Percentiles rank a stretch among this genome's conserved stretches.
phyloP scores from a whole-genome alignment of 2,329 filamentous ascomycete genomes.

The Zelopaecilomyces penicillatus region DNA sequence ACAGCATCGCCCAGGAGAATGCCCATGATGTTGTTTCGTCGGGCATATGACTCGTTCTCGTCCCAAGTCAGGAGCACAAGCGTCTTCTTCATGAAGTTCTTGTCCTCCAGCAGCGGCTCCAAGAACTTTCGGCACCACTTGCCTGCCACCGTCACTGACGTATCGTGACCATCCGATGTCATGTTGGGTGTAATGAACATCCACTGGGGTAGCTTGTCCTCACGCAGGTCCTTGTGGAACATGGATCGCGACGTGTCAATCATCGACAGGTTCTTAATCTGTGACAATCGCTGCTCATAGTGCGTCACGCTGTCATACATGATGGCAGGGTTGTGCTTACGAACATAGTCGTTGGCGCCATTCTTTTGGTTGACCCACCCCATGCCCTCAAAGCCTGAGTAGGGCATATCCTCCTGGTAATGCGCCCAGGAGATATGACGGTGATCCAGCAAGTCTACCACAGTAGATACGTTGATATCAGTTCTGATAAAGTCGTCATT shows the following conservation, averaged over 20 bases:
- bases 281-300: slow-evolving; percentile 49
- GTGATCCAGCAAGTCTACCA: slow-evolving; percentile 61
- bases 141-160: slow-evolving; percentile 59
- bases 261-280: slow-evolving; percentile 62
- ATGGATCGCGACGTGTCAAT: slow-evolving; percentile 34
- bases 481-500: slow-evolving; percentile 56
- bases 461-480: slow-evolving; percentile 53
- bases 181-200: slow-evolving; percentile 67
- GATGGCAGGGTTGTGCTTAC: slow-evolving; percentile 68
- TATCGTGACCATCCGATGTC: slow-evolving; percentile 71
- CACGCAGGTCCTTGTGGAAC: slow-evolving; percentile 60
- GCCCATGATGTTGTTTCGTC: slow-evolving; percentile 59
- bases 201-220: slow-evolving; percentile 60
- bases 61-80: slow-evolving; percentile 73
- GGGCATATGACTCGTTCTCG: slow-evolving; percentile 62
- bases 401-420: slow-evolving; percentile 74
- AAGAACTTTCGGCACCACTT: slow-evolving; percentile 61
- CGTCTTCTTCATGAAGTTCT: slow-evolving; percentile 66
- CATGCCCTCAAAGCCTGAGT: slow-evolving; percentile 60
- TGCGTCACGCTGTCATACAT: slow-evolving; percentile 58
- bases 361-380: slow-evolving; percentile 57
- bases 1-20: slow-evolving; percentile 70
- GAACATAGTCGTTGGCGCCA: slow-evolving; percentile 66
- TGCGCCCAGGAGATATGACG: slow-evolving; percentile 58
- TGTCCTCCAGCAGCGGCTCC: slow-evolving; percentile 58